Percentiles rank a stretch among this genome's conserved stretches.
Conservation (phyloP, 805 yeast species). For the Scheffersomyces stipitis region DNA sequence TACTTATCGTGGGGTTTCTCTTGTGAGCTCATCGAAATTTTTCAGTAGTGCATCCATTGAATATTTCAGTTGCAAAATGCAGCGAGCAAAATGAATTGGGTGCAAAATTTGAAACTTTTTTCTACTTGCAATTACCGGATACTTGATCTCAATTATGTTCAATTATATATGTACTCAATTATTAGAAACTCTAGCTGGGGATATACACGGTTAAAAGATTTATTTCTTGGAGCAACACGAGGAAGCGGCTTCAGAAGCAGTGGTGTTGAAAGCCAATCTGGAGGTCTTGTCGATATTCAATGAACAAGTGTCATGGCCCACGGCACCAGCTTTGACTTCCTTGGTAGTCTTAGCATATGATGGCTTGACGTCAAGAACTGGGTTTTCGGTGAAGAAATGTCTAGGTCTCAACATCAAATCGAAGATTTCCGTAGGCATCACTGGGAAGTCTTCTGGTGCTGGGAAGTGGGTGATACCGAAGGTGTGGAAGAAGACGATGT, state of each 20-base stretch:
- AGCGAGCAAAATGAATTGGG: too few species aligned
- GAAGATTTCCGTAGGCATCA: constrained; percentile 85
- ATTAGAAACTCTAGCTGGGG: too few species aligned
- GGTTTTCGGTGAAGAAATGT: constrained; percentile 75
- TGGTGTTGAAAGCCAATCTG: constrained; percentile 48
- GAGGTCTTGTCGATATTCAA: constrained; percentile 47
- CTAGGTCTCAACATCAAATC: constrained; percentile 74
- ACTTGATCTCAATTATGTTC: too few species aligned
- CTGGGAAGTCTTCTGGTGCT: constrained; percentile 86
- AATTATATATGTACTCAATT: too few species aligned
- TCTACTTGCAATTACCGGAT: too few species aligned
- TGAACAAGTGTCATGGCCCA: constrained; percentile 34
- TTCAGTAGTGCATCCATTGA: background rate
- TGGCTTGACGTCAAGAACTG: constrained; percentile 73
- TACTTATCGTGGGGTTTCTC: too few species aligned
- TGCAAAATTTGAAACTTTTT: too few species aligned
- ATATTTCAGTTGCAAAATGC: too few species aligned
- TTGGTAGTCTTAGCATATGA: constrained; percentile 45
- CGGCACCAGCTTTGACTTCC: constrained; percentile 40
- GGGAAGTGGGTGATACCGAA: constrained; percentile 87
- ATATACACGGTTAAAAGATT: too few species aligned
- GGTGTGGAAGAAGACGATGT: constrained; percentile 74
- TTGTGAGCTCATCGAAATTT: too few species aligned
- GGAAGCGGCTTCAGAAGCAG: constrained; percentile 22
- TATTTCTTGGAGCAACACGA: constrained; percentile 22